Percentiles rank a stretch among this genome's conserved stretches.
Evolutionary conservation across 2,329 filamentous ascomycete genomes (phyloP).

Genomic region (Tolypocladium tropicale): DNA sequence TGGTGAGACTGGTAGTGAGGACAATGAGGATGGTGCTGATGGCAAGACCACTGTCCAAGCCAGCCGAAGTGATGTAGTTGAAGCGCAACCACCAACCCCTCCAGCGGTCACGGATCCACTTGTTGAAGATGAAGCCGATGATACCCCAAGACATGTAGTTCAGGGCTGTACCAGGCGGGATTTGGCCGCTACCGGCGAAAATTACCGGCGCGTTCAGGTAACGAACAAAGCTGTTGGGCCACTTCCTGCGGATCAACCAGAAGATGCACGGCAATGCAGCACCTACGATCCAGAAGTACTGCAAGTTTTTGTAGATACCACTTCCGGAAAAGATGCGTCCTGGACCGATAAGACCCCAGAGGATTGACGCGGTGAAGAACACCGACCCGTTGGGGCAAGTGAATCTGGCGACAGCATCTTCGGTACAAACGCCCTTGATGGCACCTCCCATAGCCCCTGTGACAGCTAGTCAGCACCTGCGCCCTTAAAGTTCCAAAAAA

Average conservation of each 20-base stretch:
- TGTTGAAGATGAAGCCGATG: conserved; percentile 48
- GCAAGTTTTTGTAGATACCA: conserved; percentile 25
- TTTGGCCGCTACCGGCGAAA: conserved; percentile 40
- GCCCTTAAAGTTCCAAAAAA: neutral
- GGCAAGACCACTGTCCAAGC: conserved; percentile 29
- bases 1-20: conserved; percentile 31
- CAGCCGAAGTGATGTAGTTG: conserved; percentile 30
- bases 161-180: conserved; percentile 50
- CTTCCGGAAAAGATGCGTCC: conserved; percentile 23
- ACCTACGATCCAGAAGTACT: conserved; percentile 31
- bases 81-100: conserved; percentile 44
- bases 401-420: conserved; percentile 23
- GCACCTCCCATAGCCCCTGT: neutral
- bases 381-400: conserved; percentile 26
- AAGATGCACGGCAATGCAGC: conserved; percentile 22
- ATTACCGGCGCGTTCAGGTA: conserved; percentile 48
- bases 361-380: conserved; percentile 28
- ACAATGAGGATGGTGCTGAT: conserved; percentile 31
- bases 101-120: conserved; percentile 39
- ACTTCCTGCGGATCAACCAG: conserved; percentile 24
- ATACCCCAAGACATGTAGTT: conserved; percentile 50
- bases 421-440: conserved; percentile 26
- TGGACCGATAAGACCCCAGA: conserved; percentile 30
- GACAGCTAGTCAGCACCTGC: neutral
- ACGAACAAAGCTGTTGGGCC: conserved; percentile 32